Conservation (phyloP, 495 filamentous ascomycete species). For the Lophiostoma macrostomum region DNA sequence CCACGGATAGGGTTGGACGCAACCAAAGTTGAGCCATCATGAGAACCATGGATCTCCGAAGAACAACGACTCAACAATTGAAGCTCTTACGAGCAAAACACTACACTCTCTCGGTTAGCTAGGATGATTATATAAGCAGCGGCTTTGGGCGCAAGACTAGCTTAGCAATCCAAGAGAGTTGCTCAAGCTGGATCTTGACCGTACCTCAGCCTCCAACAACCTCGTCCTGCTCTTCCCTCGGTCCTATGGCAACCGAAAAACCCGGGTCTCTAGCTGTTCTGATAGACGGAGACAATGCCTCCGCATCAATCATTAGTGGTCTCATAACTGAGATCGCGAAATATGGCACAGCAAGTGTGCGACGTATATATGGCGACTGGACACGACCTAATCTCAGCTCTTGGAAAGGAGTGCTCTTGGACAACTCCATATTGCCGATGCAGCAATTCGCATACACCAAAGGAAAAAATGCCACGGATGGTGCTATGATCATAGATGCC, state of each 20-base stretch:
- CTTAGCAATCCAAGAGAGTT: too few relatives aligned
- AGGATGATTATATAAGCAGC: too few relatives aligned
- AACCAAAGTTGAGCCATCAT: too few relatives aligned
- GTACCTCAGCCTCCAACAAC: too few relatives aligned
- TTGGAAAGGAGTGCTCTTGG: conserved; percentile 8
- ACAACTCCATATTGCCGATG: conserved; percentile 17
- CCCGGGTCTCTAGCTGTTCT: neutral
- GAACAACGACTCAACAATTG: too few relatives aligned
- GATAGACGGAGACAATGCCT: conserved; percentile 12
- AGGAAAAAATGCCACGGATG: conserved; percentile 19
- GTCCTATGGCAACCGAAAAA: neutral
- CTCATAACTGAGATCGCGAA: conserved; percentile 20
- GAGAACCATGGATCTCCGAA: too few relatives aligned
- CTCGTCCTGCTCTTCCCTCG: too few relatives aligned
- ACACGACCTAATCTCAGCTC: conserved; percentile 3
- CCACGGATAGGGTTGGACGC: too few relatives aligned
- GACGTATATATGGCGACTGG: conserved; percentile 24
- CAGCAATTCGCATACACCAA: conserved; percentile 23
- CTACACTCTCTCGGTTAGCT: too few relatives aligned
- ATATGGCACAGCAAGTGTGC: conserved; percentile 20
- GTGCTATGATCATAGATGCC: conserved; percentile 26
- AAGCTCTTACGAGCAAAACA: too few relatives aligned
- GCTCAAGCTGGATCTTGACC: too few relatives aligned
- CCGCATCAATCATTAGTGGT: conserved; percentile 11
- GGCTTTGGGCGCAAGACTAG: too few relatives aligned